Evolutionary conservation across 352 stramenopile genomes (phyloP).

Genomic region (Lagenidium giganteum): DNA sequence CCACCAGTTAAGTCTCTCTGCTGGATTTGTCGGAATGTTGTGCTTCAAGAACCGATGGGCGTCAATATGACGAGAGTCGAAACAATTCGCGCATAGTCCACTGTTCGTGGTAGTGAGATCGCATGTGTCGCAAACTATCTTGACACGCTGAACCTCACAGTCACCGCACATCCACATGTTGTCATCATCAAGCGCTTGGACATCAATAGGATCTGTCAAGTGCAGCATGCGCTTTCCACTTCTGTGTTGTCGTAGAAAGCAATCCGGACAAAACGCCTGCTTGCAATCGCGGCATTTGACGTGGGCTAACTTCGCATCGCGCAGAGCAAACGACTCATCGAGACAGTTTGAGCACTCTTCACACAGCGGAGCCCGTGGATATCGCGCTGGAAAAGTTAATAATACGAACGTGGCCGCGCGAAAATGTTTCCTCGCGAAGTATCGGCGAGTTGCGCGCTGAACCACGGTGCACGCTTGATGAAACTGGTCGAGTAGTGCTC

Average conservation of each 20-base stretch:
- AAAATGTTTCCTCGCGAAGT: slow-evolving; percentile 7
- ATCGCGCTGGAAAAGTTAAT: slow-evolving; percentile 12
- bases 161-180: slow-evolving; percentile 12
- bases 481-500: slow-evolving; percentile 6
- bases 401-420: slow-evolving; percentile 8
- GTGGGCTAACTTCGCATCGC: too few species aligned
- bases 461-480: slow-evolving; percentile 1
- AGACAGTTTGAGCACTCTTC: slow-evolving; percentile 20
- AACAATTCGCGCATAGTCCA: background rate
- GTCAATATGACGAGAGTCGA: background rate
- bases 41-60: background rate
- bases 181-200: slow-evolving; percentile 14
- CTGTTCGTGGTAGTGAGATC: slow-evolving; percentile 22
- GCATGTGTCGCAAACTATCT: slow-evolving; percentile 6
- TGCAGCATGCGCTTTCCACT: slow-evolving; percentile 30
- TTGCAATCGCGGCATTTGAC: slow-evolving; percentile 26
- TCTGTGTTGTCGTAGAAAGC: slow-evolving; percentile 19
- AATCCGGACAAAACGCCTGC: slow-evolving; percentile 20
- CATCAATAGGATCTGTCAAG: slow-evolving; percentile 25
- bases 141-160: slow-evolving; percentile 20
- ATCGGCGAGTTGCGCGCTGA: slow-evolving; percentile 7
- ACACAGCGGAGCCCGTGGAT: slow-evolving; percentile 30
- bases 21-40: background rate
- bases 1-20: slow-evolving; percentile 10
- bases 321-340: slow-evolving; percentile 21